Percentiles rank a stretch among this genome's conserved stretches.
These are phyloP conservation scores for Ceratorhiza oryzae-sativae DNA, from an alignment of 1,284 basidiomycete species.

Conservation along the genomic window DNA sequence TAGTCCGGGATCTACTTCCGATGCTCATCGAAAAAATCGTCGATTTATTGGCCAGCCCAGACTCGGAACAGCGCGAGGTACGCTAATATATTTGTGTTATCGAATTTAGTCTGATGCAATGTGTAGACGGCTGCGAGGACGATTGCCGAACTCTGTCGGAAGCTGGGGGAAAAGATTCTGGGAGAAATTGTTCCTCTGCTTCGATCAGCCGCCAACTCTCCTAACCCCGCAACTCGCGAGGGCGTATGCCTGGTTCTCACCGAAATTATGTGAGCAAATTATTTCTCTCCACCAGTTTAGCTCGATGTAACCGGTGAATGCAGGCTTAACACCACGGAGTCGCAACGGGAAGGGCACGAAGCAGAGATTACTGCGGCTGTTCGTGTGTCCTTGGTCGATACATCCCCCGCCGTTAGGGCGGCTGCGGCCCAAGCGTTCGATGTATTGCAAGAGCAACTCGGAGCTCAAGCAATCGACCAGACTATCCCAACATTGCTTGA, in stretches of 20 bases:
- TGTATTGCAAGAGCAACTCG: slow-evolving; percentile 87
- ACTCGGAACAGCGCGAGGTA: slow-evolving; percentile 91
- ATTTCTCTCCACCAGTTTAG: not conserved
- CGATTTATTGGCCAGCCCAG: slow-evolving; percentile 76
- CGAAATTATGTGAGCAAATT: slow-evolving; percentile 74
- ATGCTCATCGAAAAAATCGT: slow-evolving; percentile 83
- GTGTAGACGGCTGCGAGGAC: slow-evolving; percentile 83
- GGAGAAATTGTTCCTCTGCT: slow-evolving; percentile 85
- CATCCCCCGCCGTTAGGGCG: slow-evolving; percentile 83
- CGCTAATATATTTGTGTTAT: slow-evolving; percentile 29
- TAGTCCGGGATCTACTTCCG: slow-evolving; percentile 93
- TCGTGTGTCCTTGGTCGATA: slow-evolving; percentile 86
- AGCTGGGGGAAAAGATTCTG: slow-evolving; percentile 93
- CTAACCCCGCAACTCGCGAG: slow-evolving; percentile 78
- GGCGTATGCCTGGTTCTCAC: slow-evolving; percentile 89
- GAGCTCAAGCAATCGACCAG: slow-evolving; percentile 92
- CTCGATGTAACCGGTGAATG: not conserved
- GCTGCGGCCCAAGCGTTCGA: slow-evolving; percentile 97
- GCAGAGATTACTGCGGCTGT: slow-evolving; percentile 89
- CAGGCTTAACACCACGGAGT: slow-evolving; percentile 84
- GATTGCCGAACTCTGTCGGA: slow-evolving; percentile 88
- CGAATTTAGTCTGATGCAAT: slow-evolving; percentile 1
- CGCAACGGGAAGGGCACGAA: slow-evolving; percentile 89
- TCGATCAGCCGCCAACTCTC: slow-evolving; percentile 71
- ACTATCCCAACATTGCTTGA: slow-evolving; percentile 95